These are phyloP conservation scores for Aspergillus panamensis DNA, from an alignment of 495 filamentous ascomycete genomes.

Conservation along the genomic window DNA sequence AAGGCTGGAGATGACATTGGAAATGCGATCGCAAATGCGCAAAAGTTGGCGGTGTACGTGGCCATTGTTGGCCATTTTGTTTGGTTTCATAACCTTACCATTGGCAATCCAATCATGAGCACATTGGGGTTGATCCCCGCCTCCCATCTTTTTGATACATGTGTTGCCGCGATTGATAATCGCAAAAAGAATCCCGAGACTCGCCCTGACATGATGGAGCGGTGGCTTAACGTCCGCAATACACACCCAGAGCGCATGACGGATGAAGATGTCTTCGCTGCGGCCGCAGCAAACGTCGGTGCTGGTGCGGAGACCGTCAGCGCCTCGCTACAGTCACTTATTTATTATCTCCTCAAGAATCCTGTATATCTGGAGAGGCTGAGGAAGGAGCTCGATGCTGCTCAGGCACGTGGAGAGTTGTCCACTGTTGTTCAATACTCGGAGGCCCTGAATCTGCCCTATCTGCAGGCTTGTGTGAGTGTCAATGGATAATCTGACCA, in stretches of 20 bases:
- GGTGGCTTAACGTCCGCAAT: conserved; percentile 38
- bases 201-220: conserved; percentile 42
- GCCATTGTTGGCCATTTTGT: conserved; percentile 38
- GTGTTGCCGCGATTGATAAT: conserved; percentile 33
- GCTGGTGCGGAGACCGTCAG: conserved; percentile 47
- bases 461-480: conserved; percentile 37
- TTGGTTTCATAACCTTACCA: conserved; percentile 35
- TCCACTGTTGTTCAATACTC: conserved; percentile 25
- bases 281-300: conserved; percentile 37
- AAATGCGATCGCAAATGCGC: conserved; percentile 38
- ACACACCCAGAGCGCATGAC: conserved; percentile 40
- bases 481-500: background rate
- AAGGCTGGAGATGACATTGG: conserved; percentile 38
- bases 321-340: conserved; percentile 37
- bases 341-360: conserved; percentile 33
- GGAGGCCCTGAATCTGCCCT: conserved; percentile 30
- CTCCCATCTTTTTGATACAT: conserved; percentile 42
- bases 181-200: conserved; percentile 34
- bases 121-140: conserved; percentile 37
- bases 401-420: conserved; percentile 25
- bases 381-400: conserved; percentile 36
- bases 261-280: conserved; percentile 37
- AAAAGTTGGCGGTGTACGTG: conserved; percentile 34
- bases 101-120: conserved; percentile 43
- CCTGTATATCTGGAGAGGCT: conserved; percentile 30